Evolutionary conservation across 2,329 filamentous ascomycete species (phyloP).

Genomic region (Ophiostoma sp.): DNA sequence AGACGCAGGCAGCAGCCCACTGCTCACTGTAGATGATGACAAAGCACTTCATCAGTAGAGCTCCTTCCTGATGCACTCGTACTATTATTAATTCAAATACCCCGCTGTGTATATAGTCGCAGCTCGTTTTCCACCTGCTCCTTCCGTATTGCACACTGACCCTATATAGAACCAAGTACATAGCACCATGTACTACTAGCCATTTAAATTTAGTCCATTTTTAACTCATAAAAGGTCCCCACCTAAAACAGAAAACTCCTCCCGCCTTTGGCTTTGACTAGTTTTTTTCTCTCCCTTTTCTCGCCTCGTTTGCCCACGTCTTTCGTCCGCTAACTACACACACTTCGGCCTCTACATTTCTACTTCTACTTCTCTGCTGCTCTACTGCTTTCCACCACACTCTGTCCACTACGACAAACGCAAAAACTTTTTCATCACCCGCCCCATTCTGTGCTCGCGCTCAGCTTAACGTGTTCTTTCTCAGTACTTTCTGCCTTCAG

Average conservation of each 20-base stretch:
- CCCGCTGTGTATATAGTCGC: not conserved
- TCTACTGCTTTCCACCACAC: not conserved
- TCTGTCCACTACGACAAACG: not conserved
- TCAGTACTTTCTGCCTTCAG: not conserved
- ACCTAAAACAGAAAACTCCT: not conserved
- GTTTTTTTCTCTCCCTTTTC: not conserved
- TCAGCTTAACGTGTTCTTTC: not conserved
- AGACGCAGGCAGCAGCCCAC: not conserved
- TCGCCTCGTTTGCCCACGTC: constrained; percentile 4
- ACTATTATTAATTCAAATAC: not conserved
- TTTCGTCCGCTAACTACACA: not conserved
- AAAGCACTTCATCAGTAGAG: not conserved
- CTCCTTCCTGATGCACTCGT: not conserved
- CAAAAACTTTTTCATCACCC: not conserved
- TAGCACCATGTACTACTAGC: not conserved
- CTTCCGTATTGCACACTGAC: no score
- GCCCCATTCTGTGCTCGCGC: not conserved
- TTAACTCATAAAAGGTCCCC: not conserved
- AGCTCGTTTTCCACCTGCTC: not conserved
- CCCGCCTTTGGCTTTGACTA: not conserved
- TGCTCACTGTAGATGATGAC: not conserved
- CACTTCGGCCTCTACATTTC: not conserved
- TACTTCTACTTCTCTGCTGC: not conserved
- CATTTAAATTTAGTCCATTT: not conserved
- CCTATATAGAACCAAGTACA: no score